Conservation (phyloP, 257 asterid species). For the Solanum habrochaites region DNA sequence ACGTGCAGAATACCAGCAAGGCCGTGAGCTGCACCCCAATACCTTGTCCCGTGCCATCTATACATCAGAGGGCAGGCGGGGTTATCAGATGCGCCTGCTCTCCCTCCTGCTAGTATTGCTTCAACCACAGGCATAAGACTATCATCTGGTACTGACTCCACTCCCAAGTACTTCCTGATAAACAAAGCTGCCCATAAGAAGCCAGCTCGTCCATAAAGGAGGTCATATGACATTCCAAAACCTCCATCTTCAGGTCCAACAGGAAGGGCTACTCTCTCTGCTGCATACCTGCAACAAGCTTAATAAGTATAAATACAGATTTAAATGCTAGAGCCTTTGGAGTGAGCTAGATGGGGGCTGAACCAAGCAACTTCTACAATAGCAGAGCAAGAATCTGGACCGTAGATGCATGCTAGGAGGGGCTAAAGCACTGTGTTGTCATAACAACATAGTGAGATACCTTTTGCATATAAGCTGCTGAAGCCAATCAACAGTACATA, state of each 20-base stretch:
- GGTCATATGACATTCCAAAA: conserved; percentile 71
- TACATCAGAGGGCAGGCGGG: conserved; percentile 64
- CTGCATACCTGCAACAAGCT: too few relatives aligned
- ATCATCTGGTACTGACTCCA: conserved; percentile 23
- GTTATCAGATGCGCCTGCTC: conserved; percentile 52
- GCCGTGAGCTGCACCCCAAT: conserved; percentile 91
- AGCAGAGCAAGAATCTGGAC: not conserved
- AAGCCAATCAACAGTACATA: not conserved
- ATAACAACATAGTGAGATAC: not conserved
- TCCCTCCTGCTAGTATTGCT: conserved; percentile 69
- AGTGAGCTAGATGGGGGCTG: not conserved
- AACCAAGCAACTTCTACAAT: not conserved
- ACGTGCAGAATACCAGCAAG: conserved; percentile 70
- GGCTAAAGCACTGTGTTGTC: not conserved
- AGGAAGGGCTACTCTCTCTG: conserved; percentile 62
- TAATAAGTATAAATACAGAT: too few relatives aligned
- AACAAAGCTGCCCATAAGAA: conserved; percentile 70
- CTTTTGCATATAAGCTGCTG: not conserved
- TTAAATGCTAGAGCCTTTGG: not conserved
- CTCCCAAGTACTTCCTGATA: conserved; percentile 46
- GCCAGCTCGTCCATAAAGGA: conserved; percentile 65
- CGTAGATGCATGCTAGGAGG: not conserved
- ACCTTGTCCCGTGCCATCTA: conserved; percentile 83
- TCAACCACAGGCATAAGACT: conserved; percentile 55
- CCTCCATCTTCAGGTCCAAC: conserved; percentile 82